Evolutionary conservation across 331 rosid species (phyloP), one percentile per base, ranked within the genome.

Genomic region (Dryas integrifolia): DNA sequence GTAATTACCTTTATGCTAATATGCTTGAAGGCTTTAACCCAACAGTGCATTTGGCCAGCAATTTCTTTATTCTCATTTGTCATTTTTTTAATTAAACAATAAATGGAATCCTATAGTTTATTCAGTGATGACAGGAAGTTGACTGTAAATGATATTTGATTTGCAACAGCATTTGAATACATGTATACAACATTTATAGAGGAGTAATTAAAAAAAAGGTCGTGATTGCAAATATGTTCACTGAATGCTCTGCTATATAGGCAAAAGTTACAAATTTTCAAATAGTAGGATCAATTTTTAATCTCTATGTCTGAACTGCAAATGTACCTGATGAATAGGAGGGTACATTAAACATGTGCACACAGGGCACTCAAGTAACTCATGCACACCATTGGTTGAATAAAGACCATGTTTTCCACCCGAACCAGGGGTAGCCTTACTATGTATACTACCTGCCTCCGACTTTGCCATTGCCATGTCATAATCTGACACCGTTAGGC

Each of bases 321-420:
- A 67, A 53, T 62, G 72, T 59, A 89, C 98, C 96, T 94, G 98
- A 86, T 89, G 87, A 72, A 94, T 94, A 63, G 96, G 98, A 53
- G 97, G 98, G 85, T 94, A 89, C 97, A 94, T 94, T 85, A 89
- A 76, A 69, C 81, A 86, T 41, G 81, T 84, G 87, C 98, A 94
- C 69, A 88, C 95, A 40, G 96, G 89, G 76, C 98, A 94, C 75
- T 88, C 90, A 3, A 94, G 97, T 69, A 94, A 83, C 79, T 94
- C 97, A 38, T 86, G 86, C 80, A 91, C 96, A 0, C 90, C 97
- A 80, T 89, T 91, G 74, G 91, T 85, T 48, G 98, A 84, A 83
- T 78, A 81, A 51, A 79, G 53, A 74, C 85, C 88, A 43, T 74
- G 81, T 77, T 85, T 91, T 77, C 88, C 92, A 53, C 78, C 85